phyloP scores from a whole-genome alignment of 257 asterid genomes.

The Linderniella brevidens region DNA sequence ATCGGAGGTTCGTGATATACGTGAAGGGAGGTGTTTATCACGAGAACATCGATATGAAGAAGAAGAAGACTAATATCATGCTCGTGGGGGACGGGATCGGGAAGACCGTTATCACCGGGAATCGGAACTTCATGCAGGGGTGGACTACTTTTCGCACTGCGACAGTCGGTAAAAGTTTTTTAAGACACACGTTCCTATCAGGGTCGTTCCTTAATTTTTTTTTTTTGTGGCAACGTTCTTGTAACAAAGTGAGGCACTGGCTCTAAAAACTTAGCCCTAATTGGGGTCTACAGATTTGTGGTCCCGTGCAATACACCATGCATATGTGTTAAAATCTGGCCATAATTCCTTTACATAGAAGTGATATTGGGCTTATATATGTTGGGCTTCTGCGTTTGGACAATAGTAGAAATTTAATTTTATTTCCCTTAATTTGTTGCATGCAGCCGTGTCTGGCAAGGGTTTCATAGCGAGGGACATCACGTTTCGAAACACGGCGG shows the following conservation, averaged over 20 bases:
- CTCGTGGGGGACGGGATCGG: slow-evolving; percentile 91
- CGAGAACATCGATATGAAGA: slow-evolving; percentile 84
- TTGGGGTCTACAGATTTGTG: too few species aligned
- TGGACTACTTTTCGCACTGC: slow-evolving; percentile 95
- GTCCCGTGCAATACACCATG: too few species aligned
- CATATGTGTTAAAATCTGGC: too few species aligned
- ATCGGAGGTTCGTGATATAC: slow-evolving; percentile 60
- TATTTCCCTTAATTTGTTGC: neutral
- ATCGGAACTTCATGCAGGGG: slow-evolving; percentile 87
- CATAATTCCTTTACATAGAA: too few species aligned
- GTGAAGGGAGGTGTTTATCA: slow-evolving; percentile 78
- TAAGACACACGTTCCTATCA: neutral
- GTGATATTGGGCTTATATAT: too few species aligned
- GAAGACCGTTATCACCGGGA: slow-evolving; percentile 46
- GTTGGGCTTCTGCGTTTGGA: neutral
- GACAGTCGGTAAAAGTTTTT: slow-evolving; percentile 74
- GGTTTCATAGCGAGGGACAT: slow-evolving; percentile 90
- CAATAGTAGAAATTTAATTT: too few species aligned
- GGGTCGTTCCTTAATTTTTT: neutral
- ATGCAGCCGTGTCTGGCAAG: slow-evolving; percentile 75
- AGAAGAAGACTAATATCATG: slow-evolving; percentile 77
- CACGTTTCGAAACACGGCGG: slow-evolving; percentile 93
- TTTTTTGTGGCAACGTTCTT: too few species aligned
- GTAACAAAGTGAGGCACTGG: too few species aligned
- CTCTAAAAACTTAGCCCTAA: too few species aligned